phyloP scores from a whole-genome alignment of 2,329 filamentous ascomycete species.

The Paecilomyces niveus region DNA sequence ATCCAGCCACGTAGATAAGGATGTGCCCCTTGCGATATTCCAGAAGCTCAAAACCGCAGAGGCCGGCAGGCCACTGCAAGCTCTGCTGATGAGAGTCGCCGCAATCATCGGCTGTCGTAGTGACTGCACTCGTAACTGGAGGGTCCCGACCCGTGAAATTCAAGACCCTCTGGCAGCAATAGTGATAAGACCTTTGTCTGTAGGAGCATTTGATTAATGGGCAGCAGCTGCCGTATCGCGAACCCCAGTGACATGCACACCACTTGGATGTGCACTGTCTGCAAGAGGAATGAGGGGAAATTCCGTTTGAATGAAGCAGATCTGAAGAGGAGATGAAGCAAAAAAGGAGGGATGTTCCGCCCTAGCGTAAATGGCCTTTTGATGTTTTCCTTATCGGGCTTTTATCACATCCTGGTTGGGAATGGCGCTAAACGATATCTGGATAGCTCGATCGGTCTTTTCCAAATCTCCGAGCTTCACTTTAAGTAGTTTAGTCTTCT shows the following conservation, averaged over 20 bases:
- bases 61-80: conserved; percentile 30
- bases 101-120: conserved; percentile 21
- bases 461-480: background rate
- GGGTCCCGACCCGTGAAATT: conserved; percentile 12
- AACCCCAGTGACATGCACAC: background rate
- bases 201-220: conserved; percentile 10
- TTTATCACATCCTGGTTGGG: background rate
- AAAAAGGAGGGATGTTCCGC: background rate
- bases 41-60: conserved; percentile 22
- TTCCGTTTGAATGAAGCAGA: background rate
- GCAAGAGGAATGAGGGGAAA: background rate
- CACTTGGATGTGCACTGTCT: background rate
- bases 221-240: background rate
- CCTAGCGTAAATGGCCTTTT: background rate
- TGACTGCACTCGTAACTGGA: conserved; percentile 13
- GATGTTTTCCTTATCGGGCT: background rate
- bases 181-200: conserved; percentile 3
- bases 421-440: background rate
- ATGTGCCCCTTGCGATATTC: background rate
- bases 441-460: background rate
- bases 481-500: background rate
- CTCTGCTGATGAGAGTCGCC: conserved; percentile 21
- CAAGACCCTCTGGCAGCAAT: conserved; percentile 11
- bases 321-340: background rate
- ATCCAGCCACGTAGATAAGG: background rate